These are phyloP conservation scores for Apiospora aurea DNA, from an alignment of 2,329 filamentous ascomycete species.

Conservation along the genomic window DNA sequence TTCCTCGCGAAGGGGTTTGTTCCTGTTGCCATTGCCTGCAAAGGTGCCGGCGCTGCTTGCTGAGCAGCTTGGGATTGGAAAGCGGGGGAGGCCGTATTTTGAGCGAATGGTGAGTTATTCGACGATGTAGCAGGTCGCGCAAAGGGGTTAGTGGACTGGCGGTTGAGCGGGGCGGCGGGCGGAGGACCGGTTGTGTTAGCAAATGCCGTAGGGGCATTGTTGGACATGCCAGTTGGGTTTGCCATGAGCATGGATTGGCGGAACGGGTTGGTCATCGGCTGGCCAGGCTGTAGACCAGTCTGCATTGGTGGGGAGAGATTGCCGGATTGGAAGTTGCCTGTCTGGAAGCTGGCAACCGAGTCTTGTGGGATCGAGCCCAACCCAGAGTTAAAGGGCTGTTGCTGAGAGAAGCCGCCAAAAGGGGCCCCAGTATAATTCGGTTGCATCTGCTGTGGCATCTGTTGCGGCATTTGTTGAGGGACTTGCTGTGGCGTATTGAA, in stretches of 20 bases:
- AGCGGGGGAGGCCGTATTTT: conserved; percentile 37
- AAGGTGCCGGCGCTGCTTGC: conserved; percentile 45
- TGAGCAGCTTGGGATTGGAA: conserved; percentile 42
- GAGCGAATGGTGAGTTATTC: conserved; percentile 45
- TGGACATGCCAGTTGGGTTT: conserved; percentile 57
- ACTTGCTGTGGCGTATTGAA: conserved; percentile 43
- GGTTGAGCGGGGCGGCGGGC: conserved; percentile 46
- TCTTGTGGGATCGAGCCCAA: conserved; percentile 67
- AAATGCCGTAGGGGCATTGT: conserved; percentile 47
- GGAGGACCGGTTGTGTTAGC: conserved; percentile 52
- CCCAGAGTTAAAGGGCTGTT: conserved; percentile 61
- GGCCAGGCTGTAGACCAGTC: conserved; percentile 54
- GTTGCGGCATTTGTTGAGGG: conserved; percentile 35
- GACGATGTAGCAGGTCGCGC: conserved; percentile 68
- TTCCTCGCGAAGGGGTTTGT: conserved; percentile 67
- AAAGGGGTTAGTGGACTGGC: conserved; percentile 87
- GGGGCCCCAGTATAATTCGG: conserved; percentile 72
- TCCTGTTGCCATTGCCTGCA: conserved; percentile 60
- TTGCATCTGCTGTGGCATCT: conserved; percentile 43
- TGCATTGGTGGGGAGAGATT: conserved; percentile 49
- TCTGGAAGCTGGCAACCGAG: conserved; percentile 58
- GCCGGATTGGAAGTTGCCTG: conserved; percentile 51
- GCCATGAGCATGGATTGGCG: conserved; percentile 83
- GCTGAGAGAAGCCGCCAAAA: conserved; percentile 83
- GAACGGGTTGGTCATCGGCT: conserved; percentile 88